phyloP scores from a whole-genome alignment of 495 filamentous ascomycete genomes.

The Penicillium daleae region DNA sequence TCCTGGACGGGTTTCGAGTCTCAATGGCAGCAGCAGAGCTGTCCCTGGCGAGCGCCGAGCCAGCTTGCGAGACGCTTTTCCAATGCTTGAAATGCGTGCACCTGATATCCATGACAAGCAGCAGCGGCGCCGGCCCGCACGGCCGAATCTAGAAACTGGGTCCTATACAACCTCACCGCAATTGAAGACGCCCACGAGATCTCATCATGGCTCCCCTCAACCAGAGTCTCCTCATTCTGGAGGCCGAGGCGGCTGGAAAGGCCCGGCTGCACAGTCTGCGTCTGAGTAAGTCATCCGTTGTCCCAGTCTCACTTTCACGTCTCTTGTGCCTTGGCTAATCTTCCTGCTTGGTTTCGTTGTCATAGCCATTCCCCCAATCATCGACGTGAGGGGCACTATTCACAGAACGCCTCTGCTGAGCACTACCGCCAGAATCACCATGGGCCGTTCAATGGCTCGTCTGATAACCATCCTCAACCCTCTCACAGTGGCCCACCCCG shows the following conservation, averaged over 20 bases:
- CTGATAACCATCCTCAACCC: slow-evolving; percentile 52
- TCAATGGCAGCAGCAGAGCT: slow-evolving; percentile 35
- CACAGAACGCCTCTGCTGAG: slow-evolving; percentile 45
- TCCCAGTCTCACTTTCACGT: not conserved
- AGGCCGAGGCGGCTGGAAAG: slow-evolving; percentile 60
- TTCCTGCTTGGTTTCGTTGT: slow-evolving; percentile 20
- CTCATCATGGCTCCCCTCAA: slow-evolving; percentile 69
- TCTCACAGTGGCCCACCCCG: slow-evolving; percentile 50
- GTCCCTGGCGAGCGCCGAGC: slow-evolving; percentile 28
- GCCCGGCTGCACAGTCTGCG: slow-evolving; percentile 57
- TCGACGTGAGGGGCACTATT: slow-evolving; percentile 51
- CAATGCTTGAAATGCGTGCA: slow-evolving; percentile 41
- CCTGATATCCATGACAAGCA: slow-evolving; percentile 37
- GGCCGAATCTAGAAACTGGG: slow-evolving; percentile 46
- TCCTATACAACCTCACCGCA: slow-evolving; percentile 62
- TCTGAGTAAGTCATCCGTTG: slow-evolving; percentile 55
- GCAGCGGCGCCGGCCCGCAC: slow-evolving; percentile 35
- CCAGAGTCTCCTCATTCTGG: slow-evolving; percentile 65
- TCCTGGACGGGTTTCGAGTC: slow-evolving; percentile 39
- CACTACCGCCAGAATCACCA: slow-evolving; percentile 63
- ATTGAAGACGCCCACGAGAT: slow-evolving; percentile 59
- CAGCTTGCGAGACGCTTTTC: slow-evolving; percentile 36
- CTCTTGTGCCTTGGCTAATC: slow-evolving; percentile 23
- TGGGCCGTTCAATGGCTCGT: slow-evolving; percentile 53
- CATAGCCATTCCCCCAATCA: slow-evolving; percentile 54